phyloP scores from a whole-genome alignment of 805 yeast species.

The Scheffersomyces stipitis region DNA sequence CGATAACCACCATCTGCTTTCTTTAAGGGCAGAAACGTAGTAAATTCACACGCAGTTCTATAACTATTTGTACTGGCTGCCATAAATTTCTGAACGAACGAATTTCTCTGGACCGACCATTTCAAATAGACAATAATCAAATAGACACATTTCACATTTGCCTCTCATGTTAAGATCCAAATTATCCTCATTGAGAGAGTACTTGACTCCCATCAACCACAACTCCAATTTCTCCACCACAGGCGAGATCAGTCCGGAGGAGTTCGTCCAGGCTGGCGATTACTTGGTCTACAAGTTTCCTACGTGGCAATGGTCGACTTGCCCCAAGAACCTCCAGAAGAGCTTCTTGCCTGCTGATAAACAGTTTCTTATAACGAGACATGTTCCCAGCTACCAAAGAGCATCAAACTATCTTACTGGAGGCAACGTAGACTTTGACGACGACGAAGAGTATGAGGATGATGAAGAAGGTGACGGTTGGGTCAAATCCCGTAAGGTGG shows the following conservation, averaged over 20 bases:
- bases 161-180: conserved; percentile 67
- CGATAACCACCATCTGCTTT: too few relatives aligned
- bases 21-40: too few relatives aligned
- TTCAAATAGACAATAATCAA: too few relatives aligned
- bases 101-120: too few relatives aligned
- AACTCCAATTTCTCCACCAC: conserved; percentile 81
- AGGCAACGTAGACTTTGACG: conserved; percentile 34
- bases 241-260: conserved; percentile 95
- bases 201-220: conserved; percentile 86
- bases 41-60: too few relatives aligned
- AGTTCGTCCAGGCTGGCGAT: conserved; percentile 92
- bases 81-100: too few relatives aligned
- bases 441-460: conserved; percentile 22
- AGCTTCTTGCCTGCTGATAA: conserved; percentile 83
- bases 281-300: conserved; percentile 89
- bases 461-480: conserved; percentile 54
- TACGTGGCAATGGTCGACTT: conserved; percentile 84
- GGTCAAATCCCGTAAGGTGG: conserved; percentile 18
- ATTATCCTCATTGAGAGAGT: conserved; percentile 83
- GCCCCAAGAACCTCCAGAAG: conserved; percentile 39
- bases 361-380: conserved; percentile 83
- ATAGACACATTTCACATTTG: too few relatives aligned
- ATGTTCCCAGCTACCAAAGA: conserved; percentile 81
- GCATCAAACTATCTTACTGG: conserved; percentile 56
- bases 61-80: too few relatives aligned